Percentiles rank a stretch among this genome's conserved stretches.
Conservation (phyloP, 139 green algal genomes). For the Closterium sp. region DNA sequence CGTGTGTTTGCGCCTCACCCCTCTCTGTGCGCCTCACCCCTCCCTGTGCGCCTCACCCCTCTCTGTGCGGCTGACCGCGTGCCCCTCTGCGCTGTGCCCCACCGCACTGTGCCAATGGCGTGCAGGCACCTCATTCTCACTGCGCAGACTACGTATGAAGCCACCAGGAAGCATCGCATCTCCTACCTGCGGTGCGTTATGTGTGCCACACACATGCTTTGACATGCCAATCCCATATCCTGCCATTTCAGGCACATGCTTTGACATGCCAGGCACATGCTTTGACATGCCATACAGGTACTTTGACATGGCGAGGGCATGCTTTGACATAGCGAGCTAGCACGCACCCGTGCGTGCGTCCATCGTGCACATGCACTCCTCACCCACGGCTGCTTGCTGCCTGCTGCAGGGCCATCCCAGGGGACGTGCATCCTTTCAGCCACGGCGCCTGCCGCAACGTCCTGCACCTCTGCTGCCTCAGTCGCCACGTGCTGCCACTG, state of each 20-base stretch:
- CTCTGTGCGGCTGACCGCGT: neutral
- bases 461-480: neutral
- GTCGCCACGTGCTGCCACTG: neutral
- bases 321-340: neutral
- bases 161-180: constrained; percentile 22
- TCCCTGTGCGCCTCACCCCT: neutral
- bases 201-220: neutral
- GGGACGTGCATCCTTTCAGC: constrained; percentile 26
- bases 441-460: constrained; percentile 4
- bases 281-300: neutral
- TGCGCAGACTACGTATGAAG: constrained; percentile 27
- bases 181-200: constrained; percentile 17
- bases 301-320: neutral
- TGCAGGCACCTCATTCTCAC: constrained; percentile 28
- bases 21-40: no score
- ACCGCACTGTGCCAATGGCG: neutral
- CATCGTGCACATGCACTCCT: neutral
- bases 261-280: neutral
- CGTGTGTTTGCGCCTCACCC: no score
- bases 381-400: neutral
- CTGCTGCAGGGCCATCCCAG: neutral
- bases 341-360: no score
- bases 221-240: neutral
- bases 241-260: neutral
- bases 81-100: neutral